Base-by-base conservation (phyloP, 1,284 basidiomycete species). In the Sanghuangporus sanghuang region DNA sequence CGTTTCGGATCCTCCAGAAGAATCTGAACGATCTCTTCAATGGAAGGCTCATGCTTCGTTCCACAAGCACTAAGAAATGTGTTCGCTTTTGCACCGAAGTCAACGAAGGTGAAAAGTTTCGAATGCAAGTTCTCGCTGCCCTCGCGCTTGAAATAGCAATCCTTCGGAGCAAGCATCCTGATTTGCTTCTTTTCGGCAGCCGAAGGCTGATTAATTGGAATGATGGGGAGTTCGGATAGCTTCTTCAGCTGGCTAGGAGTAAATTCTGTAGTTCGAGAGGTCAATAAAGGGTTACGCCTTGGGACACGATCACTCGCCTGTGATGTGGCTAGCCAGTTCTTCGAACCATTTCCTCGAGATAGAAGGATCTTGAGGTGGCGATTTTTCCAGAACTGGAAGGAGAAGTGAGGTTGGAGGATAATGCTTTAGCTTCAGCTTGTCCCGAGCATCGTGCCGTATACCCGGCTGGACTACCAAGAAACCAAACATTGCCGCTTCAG, bases 41-140 rank as follows among this genome's bases (percentile, higher is more conserved):
- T 87, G 39, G 87, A 95, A 0, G 96, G 97, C 71, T 96, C 92
- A 59, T 85, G 86, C 71, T 89, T 89, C 18, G 96, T 93, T 21
- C 96, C 96, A 69, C 93, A 94, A 9, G 90, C 87, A 64, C 84
- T 85, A 56, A 99, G 78, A 76, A 99, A 97, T 2, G 84, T 79
- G 68, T 95, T 96, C 1, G 92, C 96, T 4, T 81, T 80, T 0
- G 82, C 72, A 0, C 96, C 96, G 73, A 96, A 98, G 74, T 98
- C 90, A 55, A 98, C 85, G 69, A 95, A 96, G 11, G 86, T 85
- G 71, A 98, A 97, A 6, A 93, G 73, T 70, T 88, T 87, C 1
- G 89, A 89, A 69, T 90, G 88, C 55, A 91, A 83, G 60, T 78
- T 78, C 16, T 80, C 81, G 38, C 79, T 78, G 0, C 78, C 73